phyloP scores from a whole-genome alignment of 2,329 filamentous ascomycete genomes.

The Helotiales sp. region DNA sequence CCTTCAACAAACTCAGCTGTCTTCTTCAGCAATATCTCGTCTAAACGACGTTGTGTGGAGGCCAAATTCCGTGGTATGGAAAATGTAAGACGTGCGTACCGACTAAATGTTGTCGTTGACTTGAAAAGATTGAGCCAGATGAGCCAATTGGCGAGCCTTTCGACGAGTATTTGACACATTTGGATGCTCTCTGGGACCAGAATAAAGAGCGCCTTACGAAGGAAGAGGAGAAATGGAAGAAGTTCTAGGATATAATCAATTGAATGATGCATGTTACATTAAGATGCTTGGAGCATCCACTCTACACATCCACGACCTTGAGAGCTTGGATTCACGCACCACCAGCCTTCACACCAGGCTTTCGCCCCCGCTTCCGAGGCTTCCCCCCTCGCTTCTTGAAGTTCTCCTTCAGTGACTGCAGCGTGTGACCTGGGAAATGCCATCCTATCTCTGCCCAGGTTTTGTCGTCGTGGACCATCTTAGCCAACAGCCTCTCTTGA shows the following conservation, averaged over 20 bases:
- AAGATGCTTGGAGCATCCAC: neutral
- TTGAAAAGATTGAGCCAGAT: neutral
- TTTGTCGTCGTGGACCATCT: conserved; percentile 25
- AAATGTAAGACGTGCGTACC: too few species aligned
- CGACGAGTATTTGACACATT: neutral
- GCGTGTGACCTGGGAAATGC: conserved; percentile 19
- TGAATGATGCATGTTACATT: neutral
- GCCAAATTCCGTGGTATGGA: too few species aligned
- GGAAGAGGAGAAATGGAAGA: neutral
- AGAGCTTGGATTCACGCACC: too few species aligned
- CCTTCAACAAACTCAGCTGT: too few species aligned
- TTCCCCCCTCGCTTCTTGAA: too few species aligned
- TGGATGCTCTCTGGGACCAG: neutral
- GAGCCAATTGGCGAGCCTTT: too few species aligned
- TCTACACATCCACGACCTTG: too few species aligned
- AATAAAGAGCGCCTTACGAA: neutral
- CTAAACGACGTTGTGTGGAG: too few species aligned
- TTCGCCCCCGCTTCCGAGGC: too few species aligned
- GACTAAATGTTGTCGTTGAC: neutral
- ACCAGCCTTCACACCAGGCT: conserved; percentile 19
- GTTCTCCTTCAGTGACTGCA: conserved; percentile 22
- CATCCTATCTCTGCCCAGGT: conserved; percentile 25
- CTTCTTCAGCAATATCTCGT: too few species aligned
- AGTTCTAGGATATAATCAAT: neutral
- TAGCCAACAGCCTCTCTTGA: conserved; percentile 22